Conservation (phyloP, 176 grass and related monocot species). For the Avena insularis region DNA sequence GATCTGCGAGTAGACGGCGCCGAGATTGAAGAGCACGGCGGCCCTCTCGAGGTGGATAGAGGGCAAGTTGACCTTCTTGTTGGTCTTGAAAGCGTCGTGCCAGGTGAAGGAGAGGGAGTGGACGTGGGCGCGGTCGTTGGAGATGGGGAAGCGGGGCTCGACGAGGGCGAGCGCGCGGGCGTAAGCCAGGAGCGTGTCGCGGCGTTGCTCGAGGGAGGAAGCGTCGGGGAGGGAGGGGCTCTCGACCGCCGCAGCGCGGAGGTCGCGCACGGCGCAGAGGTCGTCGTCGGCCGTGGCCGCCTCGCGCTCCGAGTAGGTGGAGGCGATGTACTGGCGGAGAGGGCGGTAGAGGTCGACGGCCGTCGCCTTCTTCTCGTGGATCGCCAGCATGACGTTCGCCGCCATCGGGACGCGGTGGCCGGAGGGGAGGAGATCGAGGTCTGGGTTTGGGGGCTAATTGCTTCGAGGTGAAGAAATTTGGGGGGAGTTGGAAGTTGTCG, state of each 20-base stretch:
- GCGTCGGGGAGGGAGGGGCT: slow-evolving; percentile 51
- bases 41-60: slow-evolving; percentile 91
- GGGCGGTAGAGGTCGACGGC: slow-evolving; percentile 84
- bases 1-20: slow-evolving; percentile 90
- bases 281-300: slow-evolving; percentile 87
- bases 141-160: slow-evolving; percentile 94
- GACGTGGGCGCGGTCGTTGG: slow-evolving; percentile 76
- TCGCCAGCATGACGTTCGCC: slow-evolving; percentile 91
- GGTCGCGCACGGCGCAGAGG: slow-evolving; percentile 70
- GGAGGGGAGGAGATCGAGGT: slow-evolving; percentile 24
- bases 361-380: slow-evolving; percentile 93
- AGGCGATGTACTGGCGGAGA: slow-evolving; percentile 81
- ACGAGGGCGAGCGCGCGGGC: slow-evolving; percentile 75
- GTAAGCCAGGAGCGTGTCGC: slow-evolving; percentile 81
- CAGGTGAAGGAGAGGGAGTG: slow-evolving; percentile 90
- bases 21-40: slow-evolving; percentile 87
- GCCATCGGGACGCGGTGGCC: slow-evolving; percentile 46
- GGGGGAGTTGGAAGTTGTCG: slow-evolving; percentile 26
- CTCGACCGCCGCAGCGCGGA: slow-evolving; percentile 70
- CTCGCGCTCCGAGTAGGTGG: slow-evolving; percentile 85
- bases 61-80: slow-evolving; percentile 66
- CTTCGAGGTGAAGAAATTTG: slow-evolving; percentile 45
- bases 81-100: slow-evolving; percentile 86
- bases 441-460: slow-evolving; percentile 15
- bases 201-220: slow-evolving; percentile 75